These are phyloP conservation scores for Sphaerosporella brunnea DNA, from an alignment of 495 filamentous ascomycete species.

Conservation along the genomic window DNA sequence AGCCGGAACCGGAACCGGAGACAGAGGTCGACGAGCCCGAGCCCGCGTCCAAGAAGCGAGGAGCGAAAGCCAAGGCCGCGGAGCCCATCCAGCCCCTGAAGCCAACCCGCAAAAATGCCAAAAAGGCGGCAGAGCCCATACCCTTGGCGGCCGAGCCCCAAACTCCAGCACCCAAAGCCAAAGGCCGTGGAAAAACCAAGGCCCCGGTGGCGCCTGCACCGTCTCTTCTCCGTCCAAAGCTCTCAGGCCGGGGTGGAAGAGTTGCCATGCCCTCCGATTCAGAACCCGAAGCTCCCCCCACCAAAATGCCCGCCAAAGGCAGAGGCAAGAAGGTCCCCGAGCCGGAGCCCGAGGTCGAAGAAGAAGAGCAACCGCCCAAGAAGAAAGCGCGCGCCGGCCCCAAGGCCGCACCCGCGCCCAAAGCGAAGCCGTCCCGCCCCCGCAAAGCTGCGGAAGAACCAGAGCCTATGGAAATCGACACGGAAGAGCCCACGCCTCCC, in stretches of 20 bases:
- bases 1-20: neutral
- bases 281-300: neutral
- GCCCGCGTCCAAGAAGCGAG: neutral
- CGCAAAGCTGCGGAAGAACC: constrained; percentile 14
- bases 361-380: constrained; percentile 8
- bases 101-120: no score
- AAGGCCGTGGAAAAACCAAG: neutral
- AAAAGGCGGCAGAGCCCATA: neutral
- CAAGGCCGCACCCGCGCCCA: constrained; percentile 1
- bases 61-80: constrained; percentile 1
- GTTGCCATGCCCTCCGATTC: no score
- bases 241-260: no score
- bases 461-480: constrained; percentile 17
- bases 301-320: neutral
- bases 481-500: neutral
- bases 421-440: constrained; percentile 14
- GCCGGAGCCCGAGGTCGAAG: constrained; percentile 1
- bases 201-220: neutral
- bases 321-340: neutral
- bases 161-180: neutral
- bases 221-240: neutral
- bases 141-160: neutral
- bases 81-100: no score
- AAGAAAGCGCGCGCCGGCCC: constrained; percentile 4
- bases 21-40: constrained; percentile 3